Conservation (phyloP, 129 eudicot species). For the Calendula officinalis region DNA sequence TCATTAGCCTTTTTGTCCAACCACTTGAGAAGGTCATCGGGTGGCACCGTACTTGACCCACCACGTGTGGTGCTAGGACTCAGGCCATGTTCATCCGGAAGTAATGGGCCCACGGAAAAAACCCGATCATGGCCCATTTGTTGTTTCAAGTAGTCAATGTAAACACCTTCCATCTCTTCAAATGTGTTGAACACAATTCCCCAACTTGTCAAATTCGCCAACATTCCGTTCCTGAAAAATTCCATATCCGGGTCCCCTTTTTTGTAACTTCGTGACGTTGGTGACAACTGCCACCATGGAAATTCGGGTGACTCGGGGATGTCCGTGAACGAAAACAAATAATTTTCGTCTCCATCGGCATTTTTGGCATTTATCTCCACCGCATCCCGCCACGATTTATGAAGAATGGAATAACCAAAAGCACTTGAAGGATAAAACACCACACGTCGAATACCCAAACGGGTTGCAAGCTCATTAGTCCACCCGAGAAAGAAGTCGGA, state of each 20-base stretch:
- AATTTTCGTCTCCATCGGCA: background rate
- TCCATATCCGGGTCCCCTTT: conserved; percentile 31
- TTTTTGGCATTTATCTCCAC: background rate
- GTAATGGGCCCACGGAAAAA: conserved; percentile 41
- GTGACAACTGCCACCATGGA: conserved; percentile 30
- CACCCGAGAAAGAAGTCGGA: conserved; percentile 53
- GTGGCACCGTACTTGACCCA: conserved; percentile 1
- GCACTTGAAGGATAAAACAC: conserved; percentile 44
- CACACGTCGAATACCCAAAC: conserved; percentile 29
- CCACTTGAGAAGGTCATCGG: conserved; percentile 29
- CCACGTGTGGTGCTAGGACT: background rate
- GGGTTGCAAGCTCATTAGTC: conserved; percentile 29
- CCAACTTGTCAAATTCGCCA: conserved; percentile 31
- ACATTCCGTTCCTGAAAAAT: conserved; percentile 10
- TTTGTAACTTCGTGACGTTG: background rate
- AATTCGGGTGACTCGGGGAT: conserved; percentile 30
- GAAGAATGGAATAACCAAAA: conserved; percentile 9
- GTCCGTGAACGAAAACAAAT: conserved; percentile 23
- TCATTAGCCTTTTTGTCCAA: conserved; percentile 16
- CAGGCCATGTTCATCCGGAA: background rate
- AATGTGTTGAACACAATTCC: conserved; percentile 39
- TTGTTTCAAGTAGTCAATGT: conserved; percentile 23
- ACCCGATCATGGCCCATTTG: conserved; percentile 12
- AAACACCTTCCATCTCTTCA: conserved; percentile 32
- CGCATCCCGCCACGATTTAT: conserved; percentile 23